phyloP scores from a whole-genome alignment of 2,329 filamentous ascomycete species.

The Dactylonectria estremocensis region DNA sequence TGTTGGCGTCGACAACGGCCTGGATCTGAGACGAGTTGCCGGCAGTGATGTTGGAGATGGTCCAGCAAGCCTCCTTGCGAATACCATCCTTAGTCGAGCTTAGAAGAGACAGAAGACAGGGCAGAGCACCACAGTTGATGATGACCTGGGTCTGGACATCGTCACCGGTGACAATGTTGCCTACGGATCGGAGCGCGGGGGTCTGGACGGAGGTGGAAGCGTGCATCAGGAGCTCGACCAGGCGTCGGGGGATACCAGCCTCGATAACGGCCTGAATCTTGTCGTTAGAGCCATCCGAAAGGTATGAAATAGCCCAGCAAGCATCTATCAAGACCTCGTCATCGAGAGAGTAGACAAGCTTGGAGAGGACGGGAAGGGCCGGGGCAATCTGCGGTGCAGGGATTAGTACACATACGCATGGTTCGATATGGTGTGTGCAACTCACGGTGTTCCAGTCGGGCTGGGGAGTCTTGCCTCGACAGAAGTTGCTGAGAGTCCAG shows the following conservation, averaged over 20 bases:
- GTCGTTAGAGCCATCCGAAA: conserved; percentile 97
- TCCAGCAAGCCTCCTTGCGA: conserved; percentile 99
- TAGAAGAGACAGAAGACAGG: conserved; percentile 91
- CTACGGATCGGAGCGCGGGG: conserved; percentile 94
- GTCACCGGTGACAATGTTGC: conserved; percentile 98
- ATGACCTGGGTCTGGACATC: conserved; percentile 99
- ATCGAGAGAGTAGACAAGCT: conserved; percentile 98
- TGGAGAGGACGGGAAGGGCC: conserved; percentile 93
- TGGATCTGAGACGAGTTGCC: conserved; percentile 99
- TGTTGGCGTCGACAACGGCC: conserved; percentile 95
- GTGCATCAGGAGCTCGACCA: conserved; percentile 98
- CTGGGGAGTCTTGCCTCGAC: conserved; percentile 98
- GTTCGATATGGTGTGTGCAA: conserved; percentile 43
- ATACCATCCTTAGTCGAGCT: conserved; percentile 99
- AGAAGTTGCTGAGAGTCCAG: conserved; percentile 99
- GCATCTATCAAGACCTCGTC: conserved; percentile 99
- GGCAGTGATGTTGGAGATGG: conserved; percentile 98
- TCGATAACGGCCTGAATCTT: conserved; percentile 99
- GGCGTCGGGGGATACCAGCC: conserved; percentile 94
- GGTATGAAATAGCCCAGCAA: conserved; percentile 99
- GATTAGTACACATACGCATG: conserved; percentile 27
- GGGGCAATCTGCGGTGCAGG: conserved; percentile 81
- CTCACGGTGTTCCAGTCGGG: conserved; percentile 96
- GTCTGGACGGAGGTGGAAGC: conserved; percentile 98
- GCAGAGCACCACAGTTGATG: conserved; percentile 96